These are phyloP conservation scores for Tuber brumale DNA, from an alignment of 495 filamentous ascomycete species.

Conservation along the genomic window DNA sequence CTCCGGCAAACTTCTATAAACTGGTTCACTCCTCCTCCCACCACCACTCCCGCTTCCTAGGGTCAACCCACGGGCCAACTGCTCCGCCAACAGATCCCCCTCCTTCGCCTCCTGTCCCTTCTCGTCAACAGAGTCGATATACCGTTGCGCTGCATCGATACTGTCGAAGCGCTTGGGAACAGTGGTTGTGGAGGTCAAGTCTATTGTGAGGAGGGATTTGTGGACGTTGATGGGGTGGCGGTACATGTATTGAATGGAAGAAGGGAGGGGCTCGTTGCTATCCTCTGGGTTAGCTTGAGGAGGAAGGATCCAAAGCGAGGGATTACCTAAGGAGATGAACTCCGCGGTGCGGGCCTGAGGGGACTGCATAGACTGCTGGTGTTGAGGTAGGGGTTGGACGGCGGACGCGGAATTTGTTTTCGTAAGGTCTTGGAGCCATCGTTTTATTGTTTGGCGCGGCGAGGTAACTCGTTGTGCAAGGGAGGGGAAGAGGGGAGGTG, in stretches of 20 bases:
- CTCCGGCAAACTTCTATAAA: conserved; percentile 21
- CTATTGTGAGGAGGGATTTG: conserved; percentile 35
- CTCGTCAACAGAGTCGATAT: conserved; percentile 36
- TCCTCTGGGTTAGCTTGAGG: conserved; percentile 7
- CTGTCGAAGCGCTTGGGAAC: conserved; percentile 29
- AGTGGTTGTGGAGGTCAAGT: conserved; percentile 32
- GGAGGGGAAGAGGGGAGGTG: not conserved
- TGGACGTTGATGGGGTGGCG: conserved; percentile 40
- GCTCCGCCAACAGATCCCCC: conserved; percentile 21
- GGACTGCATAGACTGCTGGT: conserved; percentile 39
- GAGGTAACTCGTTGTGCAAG: not conserved
- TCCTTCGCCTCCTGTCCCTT: conserved; percentile 4
- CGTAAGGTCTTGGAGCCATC: conserved; percentile 35
- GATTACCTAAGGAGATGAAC: conserved; percentile 36
- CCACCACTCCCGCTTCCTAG: conserved; percentile 8
- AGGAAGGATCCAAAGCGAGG: not conserved
- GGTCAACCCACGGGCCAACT: conserved; percentile 12
- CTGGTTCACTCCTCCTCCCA: conserved; percentile 29
- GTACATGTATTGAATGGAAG: conserved; percentile 38
- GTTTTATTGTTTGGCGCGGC: not conserved
- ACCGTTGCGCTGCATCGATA: conserved; percentile 33
- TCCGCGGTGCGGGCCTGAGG: conserved; percentile 37
- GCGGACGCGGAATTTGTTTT: conserved; percentile 34
- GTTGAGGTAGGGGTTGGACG: conserved; percentile 13
- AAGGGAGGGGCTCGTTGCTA: conserved; percentile 30